phyloP scores from a whole-genome alignment of 192 early-diverging fungal species.

The Umbelopsis isabellina region DNA sequence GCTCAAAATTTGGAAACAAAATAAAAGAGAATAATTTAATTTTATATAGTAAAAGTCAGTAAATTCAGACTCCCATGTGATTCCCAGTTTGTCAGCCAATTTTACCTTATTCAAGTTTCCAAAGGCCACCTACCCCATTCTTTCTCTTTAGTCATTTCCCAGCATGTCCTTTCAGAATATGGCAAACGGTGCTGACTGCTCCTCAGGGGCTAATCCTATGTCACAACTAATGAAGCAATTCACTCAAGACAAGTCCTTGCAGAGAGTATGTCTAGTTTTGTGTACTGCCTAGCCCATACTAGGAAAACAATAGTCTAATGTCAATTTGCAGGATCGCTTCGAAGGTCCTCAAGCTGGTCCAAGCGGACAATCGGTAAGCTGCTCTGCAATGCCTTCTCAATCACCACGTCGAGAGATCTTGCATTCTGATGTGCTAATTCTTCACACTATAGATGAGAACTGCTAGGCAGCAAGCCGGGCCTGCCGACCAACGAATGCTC shows the following conservation, averaged over 20 bases:
- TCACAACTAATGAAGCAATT: constrained; percentile 82
- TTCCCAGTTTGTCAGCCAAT: constrained; percentile 14
- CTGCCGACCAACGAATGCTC: constrained; percentile 33
- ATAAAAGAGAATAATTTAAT: too few relatives aligned
- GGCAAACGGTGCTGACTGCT: constrained; percentile 67
- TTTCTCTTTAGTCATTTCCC: background rate
- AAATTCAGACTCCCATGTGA: constrained; percentile 13
- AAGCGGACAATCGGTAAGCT: background rate
- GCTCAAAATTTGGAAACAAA: too few relatives aligned
- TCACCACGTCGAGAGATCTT: background rate
- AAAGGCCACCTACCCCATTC: constrained; percentile 6
- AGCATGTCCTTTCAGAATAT: constrained; percentile 16
- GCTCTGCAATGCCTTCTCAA: background rate
- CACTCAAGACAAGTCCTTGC: constrained; percentile 71
- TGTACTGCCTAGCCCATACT: constrained; percentile 1
- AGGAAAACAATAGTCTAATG: constrained; percentile 10
- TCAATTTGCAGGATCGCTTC: constrained; percentile 33
- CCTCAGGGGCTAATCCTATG: constrained; percentile 73
- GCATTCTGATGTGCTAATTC: background rate
- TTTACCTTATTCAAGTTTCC: background rate
- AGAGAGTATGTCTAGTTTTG: constrained; percentile 58
- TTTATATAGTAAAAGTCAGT: background rate
- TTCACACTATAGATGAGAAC: constrained; percentile 34
- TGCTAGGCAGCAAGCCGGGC: constrained; percentile 29
- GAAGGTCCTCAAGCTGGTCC: constrained; percentile 28